Base-by-base conservation (phyloP, 768 basidiomycete genomes). In the Lentinula raphanica region DNA sequence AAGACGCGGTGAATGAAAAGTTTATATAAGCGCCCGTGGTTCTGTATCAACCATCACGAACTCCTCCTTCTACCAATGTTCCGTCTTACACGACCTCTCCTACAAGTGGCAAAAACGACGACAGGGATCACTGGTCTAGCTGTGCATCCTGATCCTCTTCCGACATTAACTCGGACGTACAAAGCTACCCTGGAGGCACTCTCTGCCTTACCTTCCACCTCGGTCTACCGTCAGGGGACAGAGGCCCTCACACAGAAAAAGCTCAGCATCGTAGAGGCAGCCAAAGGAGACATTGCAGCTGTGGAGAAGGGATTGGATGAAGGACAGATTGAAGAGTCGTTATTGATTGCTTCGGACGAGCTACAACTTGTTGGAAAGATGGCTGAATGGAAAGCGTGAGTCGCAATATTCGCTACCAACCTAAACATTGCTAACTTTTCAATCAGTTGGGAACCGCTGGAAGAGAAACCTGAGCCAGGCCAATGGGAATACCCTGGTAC, bases 361-460 rank as follows among this genome's bases (percentile, higher is more conserved):
- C 76, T 92, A 57, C 76, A 75, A 56, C 77, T 98, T 38, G 90
- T 79, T 4, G 76, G 76, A 31, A 90, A 90, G 73, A 90, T 97
- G 88, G 67, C 87, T n/a, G 88, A 94, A 68, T 98, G 93, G 94
- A 96, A 95, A 76, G 83, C 90, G 95, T 98, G 71, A 71, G 94
- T 88, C 54, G 36, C 54, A 56, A 28, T 50, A 49, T 40, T n/a
- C n/a, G n/a, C n/a, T n/a, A n/a, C n/a, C n/a, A n/a, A n/a, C n/a
- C n/a, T n/a, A n/a, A n/a, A n/a, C n/a, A n/a, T n/a, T 45, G 56
- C 59, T 35, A 40, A 58, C 54, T 61, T 49, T 40, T 53, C 61
- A 3, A 21, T 45, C 64, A 94, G 95, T 38, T 97, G 93, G 94
- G 94, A 96, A 69, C 79, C 90, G 15, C 74, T 97, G 61, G 88